These are phyloP conservation scores for Chenopodium formosanum DNA, from an alignment of 148 eudicot species.

Conservation along the genomic window DNA sequence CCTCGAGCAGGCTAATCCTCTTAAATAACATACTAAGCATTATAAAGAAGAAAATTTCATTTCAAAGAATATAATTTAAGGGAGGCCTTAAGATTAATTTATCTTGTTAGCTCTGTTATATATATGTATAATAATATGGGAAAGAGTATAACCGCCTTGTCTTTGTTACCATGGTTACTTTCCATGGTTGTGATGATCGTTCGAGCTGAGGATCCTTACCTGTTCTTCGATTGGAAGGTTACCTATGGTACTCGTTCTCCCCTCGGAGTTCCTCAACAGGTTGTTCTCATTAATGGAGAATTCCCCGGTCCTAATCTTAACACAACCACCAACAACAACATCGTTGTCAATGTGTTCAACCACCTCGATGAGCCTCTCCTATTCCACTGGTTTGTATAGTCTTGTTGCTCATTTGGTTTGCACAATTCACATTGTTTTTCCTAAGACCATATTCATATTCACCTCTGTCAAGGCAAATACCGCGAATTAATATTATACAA, in stretches of 20 bases:
- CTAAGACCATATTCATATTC: not conserved
- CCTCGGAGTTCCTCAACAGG: slow-evolving; percentile 59
- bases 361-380: slow-evolving; percentile 68
- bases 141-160: slow-evolving; percentile 21
- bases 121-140: slow-evolving; percentile 17
- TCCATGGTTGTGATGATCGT: slow-evolving; percentile 37
- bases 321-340: slow-evolving; percentile 58
- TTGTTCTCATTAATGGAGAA: slow-evolving; percentile 53
- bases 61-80: not conserved
- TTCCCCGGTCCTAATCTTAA: slow-evolving; percentile 67
- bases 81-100: slow-evolving; percentile 20
- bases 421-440: not conserved
- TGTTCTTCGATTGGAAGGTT: slow-evolving; percentile 52
- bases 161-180: slow-evolving; percentile 32
- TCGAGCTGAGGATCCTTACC: slow-evolving; percentile 56
- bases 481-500: not conserved
- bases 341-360: slow-evolving; percentile 62
- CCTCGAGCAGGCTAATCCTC: slow-evolving; percentile 27
- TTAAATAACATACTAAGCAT: not conserved
- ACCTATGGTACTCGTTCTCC: slow-evolving; percentile 58
- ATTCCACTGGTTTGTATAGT: slow-evolving; percentile 41
- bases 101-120: slow-evolving; percentile 26
- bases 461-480: too few relatives aligned
- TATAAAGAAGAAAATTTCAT: not conserved
- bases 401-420: not conserved